Base-by-base conservation (phyloP, 1,284 basidiomycete species). In the Quambalaria eucalypti region DNA sequence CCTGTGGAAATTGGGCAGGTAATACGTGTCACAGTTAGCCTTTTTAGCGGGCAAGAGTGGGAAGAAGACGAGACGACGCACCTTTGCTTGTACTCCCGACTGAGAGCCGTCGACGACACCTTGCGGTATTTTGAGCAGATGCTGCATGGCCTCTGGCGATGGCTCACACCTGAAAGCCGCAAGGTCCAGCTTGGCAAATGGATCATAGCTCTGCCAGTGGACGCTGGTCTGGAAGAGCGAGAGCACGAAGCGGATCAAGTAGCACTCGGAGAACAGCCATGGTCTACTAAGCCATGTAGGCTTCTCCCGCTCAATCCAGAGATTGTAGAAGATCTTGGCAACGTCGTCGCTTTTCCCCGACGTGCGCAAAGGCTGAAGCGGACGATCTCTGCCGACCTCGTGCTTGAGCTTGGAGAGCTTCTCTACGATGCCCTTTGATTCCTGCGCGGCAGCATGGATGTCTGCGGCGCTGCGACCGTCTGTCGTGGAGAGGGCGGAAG, bases 271-370 rank as follows among this genome's bases (percentile, higher is more conserved):
- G 73, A 83, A 96, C 12, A 98, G 65, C 61, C 62, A 49, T 46
- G 29, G 7, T 7, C 88, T 84, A 1, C 83, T 86, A 73, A 91
- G 90, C 93, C 93, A 98, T 0, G 85, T 87, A 64, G 85, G 81
- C 59, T 83, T 40, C 10, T 64, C 46, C 16, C 55, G 52, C 6
- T 61, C 48, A 29, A 74, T 61, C 44, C 57, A 51, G 10, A 47
- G 28, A 42, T 74, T 65, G 50, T 68, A 73, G 19, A 63, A 21
- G n/a, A n/a, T n/a, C n/a, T n/a, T n/a, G 8, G 8, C 16, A 16
- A 33, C 59, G 23, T 61, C 57, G 14, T 62, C 64, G 9, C 84
- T 82, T 16, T 83, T 77, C 46, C 86, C 87, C 1, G 85, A 85
- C 65, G 93, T 90, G 12, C 10, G 53, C 9, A 76, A 62, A 51